phyloP scores from a whole-genome alignment of 805 yeast genomes.

The Yamadazyma kitorensis region DNA sequence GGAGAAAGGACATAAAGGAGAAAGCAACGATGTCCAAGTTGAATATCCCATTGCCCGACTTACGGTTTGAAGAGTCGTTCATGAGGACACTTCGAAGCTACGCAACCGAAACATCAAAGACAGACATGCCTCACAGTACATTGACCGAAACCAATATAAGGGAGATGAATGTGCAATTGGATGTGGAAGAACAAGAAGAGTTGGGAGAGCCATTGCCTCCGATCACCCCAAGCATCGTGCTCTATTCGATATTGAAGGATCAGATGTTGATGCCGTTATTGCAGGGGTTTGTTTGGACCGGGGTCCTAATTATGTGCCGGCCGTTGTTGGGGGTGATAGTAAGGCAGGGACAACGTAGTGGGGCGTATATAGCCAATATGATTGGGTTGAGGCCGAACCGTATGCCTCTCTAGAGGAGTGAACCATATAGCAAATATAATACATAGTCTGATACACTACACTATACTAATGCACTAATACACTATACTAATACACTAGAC shows the following conservation, averaged over 20 bases:
- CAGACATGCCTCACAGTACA: conserved; percentile 7
- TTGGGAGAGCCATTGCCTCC: conserved; percentile 27
- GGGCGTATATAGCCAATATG: conserved; percentile 14
- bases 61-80: conserved; percentile 66
- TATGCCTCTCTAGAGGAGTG: too few species aligned
- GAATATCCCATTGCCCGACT: conserved; percentile 48
- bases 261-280: conserved; percentile 52
- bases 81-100: conserved; percentile 28
- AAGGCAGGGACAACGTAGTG: conserved; percentile 25
- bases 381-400: too few species aligned
- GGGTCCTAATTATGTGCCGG: conserved; percentile 32
- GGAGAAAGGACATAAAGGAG: not conserved
- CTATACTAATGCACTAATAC: too few species aligned
- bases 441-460: too few species aligned
- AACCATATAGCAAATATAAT: too few species aligned
- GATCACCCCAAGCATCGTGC: conserved; percentile 43
- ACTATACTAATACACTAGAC: too few species aligned
- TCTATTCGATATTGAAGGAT: conserved; percentile 49
- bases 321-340: conserved; percentile 32
- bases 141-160: conserved; percentile 20
- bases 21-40: conserved; percentile 3
- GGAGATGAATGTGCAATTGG: conserved; percentile 16
- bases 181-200: conserved; percentile 13
- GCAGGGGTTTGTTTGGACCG: conserved; percentile 50
- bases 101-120: conserved; percentile 17